Evolutionary conservation across 1,139 yeast genomes (phyloP).

Genomic region (Magnusiomyces clavatus): DNA sequence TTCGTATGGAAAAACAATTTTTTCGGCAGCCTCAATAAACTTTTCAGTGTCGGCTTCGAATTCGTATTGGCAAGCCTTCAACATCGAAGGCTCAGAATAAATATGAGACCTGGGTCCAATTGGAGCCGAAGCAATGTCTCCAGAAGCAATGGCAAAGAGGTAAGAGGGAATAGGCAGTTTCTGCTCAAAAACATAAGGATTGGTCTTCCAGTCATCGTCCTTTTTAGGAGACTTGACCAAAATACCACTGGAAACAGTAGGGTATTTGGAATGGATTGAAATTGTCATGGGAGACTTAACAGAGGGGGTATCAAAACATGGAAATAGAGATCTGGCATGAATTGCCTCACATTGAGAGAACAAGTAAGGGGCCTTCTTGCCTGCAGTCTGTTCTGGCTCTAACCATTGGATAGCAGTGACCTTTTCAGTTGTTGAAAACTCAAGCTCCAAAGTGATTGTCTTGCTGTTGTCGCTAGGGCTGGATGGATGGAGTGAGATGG

Average conservation of each 20-base stretch:
- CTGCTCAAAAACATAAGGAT: constrained; percentile 49
- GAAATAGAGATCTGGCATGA: constrained; percentile 82
- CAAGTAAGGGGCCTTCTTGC: constrained; percentile 61
- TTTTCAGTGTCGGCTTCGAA: constrained; percentile 72
- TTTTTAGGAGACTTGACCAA: constrained; percentile 22
- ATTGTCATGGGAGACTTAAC: constrained; percentile 61
- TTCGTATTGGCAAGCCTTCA: constrained; percentile 67
- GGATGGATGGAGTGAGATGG: constrained; percentile 3
- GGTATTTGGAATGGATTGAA: constrained; percentile 53
- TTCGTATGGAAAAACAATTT: constrained; percentile 71
- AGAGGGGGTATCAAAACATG: constrained; percentile 88
- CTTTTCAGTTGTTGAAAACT: constrained; percentile 56
- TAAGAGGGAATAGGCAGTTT: constrained; percentile 82
- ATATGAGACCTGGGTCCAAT: constrained; percentile 87
- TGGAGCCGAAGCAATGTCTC: constrained; percentile 57
- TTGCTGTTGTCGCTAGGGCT: neutral
- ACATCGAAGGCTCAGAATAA: constrained; percentile 65
- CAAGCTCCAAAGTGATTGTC: constrained; percentile 34
- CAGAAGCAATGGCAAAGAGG: constrained; percentile 77
- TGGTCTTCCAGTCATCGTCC: constrained; percentile 12
- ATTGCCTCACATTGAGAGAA: constrained; percentile 90
- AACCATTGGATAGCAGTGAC: constrained; percentile 89
- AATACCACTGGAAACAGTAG: constrained; percentile 66
- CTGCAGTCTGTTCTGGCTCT: constrained; percentile 70
- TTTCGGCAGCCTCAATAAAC: constrained; percentile 74